Evolutionary conservation across 257 asterid species (phyloP), one percentile per base, ranked within the genome.

Genomic region (Lycium ferocissimum): DNA sequence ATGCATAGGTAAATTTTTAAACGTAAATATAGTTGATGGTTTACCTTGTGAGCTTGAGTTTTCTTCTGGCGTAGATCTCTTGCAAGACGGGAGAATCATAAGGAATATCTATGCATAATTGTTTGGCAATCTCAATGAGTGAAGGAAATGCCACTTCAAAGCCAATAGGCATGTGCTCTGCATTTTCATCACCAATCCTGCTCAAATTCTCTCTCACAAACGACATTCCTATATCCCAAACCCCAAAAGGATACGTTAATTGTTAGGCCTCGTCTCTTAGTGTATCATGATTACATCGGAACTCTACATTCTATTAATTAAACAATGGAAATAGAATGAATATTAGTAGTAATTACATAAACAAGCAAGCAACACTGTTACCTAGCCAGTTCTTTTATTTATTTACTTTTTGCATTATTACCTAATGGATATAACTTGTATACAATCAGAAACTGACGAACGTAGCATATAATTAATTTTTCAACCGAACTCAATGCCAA

Each of bases 81-180:
- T 89, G 86, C 89, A 95, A 62, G 81, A 91, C 88, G 11, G 90
- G 89, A 59, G 94, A 84, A 82, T 94, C 93, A 61, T 84, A 72
- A 0, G 97, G 96, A 75, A 95, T 84, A 9, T 92, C 92, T 14
- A 97, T 92, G 69, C 51, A 85, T 0, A 95, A 84, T 83, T 87
- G 85, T 83, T 86, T 92, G 0, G 97, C 98, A 66, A 85, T 90
- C 43, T 93, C 95, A 70, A 95, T 91, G 4, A 97, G 91, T 1
- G 98, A 93, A n/a, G 99, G 99, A 82, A 97, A 88, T 37, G 97
- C 95, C 78, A 97, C 93, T 69, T 97, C 99, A 58, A 93, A 97
- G 57, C 98, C 99, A 1, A 95, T 93, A 0, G 98, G 97, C 99
- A 97, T 95, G 78, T 95, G 98, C 91, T 92, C 98, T 13, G 83